A percentile compares a stretch with the other conserved stretches of the same genome.
These are phyloP conservation scores for Persicaria maculosa DNA, from an alignment of 148 eudicot species.

Conservation along the genomic window DNA sequence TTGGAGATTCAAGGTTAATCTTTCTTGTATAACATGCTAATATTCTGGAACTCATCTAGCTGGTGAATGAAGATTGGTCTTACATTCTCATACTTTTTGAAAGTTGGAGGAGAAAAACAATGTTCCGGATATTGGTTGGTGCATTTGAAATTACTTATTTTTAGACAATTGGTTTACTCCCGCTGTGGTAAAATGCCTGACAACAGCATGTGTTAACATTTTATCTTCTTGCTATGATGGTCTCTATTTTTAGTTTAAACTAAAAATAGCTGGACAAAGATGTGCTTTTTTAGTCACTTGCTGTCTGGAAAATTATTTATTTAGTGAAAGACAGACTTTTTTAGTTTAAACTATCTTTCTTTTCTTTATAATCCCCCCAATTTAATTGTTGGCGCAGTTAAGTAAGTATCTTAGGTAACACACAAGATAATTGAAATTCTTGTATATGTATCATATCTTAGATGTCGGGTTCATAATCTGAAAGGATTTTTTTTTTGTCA, in stretches of 20 bases:
- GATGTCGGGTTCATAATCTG: background rate
- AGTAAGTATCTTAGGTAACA: background rate
- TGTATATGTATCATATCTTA: background rate
- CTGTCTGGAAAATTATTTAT: background rate
- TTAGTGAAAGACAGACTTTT: no score
- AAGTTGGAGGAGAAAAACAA: background rate
- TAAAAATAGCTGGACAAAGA: background rate
- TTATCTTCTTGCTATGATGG: slow-evolving; percentile 4
- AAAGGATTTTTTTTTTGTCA: background rate
- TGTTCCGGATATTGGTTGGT: background rate
- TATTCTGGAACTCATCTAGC: background rate
- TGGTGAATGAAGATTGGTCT: background rate
- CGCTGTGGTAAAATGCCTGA: background rate
- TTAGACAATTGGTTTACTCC: background rate
- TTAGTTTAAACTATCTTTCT: background rate
- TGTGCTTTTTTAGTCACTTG: background rate
- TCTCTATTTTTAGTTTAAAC: background rate
- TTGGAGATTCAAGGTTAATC: slow-evolving; percentile 89
- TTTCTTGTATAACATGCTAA: slow-evolving; percentile 8
- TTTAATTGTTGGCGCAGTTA: background rate
- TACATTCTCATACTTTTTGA: slow-evolving; percentile 5
- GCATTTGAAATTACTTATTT: background rate
- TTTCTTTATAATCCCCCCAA: background rate
- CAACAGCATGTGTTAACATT: background rate
- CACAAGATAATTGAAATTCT: background rate